Percentiles rank a stretch among this genome's conserved stretches.
Evolutionary conservation across 2,329 filamentous ascomycete species (phyloP).

Genomic region (Aphanoascus verrucosus): DNA sequence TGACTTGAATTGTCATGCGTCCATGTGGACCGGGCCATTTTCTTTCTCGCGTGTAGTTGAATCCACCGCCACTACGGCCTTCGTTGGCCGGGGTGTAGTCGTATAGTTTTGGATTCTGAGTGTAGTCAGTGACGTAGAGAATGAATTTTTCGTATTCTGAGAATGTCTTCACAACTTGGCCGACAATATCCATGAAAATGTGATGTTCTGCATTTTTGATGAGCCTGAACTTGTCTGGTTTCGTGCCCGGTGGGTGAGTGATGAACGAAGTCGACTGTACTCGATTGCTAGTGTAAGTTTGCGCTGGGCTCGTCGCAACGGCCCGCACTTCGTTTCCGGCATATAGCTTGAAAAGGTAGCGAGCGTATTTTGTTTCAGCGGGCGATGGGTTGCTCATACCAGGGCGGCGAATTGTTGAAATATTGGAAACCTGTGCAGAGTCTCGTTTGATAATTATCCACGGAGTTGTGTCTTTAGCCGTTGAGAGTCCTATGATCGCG

Average conservation of each 20-base stretch:
- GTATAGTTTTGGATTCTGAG: slow-evolving; percentile 55
- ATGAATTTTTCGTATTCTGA: slow-evolving; percentile 41
- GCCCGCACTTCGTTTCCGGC: not conserved
- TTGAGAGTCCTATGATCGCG: slow-evolving; percentile 1
- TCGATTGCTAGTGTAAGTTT: not conserved
- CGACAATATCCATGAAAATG: slow-evolving; percentile 59
- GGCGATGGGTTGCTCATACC: not conserved
- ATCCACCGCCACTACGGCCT: slow-evolving; percentile 44
- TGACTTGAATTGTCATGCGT: slow-evolving; percentile 59
- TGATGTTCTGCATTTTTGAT: slow-evolving; percentile 51
- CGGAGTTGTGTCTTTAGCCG: not conserved
- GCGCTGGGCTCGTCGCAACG: not conserved
- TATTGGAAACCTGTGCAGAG: not conserved
- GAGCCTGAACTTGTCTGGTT: slow-evolving; percentile 46
- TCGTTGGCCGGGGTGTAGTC: slow-evolving; percentile 39
- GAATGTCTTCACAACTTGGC: slow-evolving; percentile 55
- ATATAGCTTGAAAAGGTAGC: not conserved
- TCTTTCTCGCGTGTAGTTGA: slow-evolving; percentile 41
- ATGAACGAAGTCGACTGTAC: not conserved
- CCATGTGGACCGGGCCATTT: slow-evolving; percentile 66
- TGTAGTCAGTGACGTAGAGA: slow-evolving; percentile 76
- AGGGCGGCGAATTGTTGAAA: not conserved
- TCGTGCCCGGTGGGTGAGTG: not conserved
- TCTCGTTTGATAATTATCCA: slow-evolving; percentile 5
- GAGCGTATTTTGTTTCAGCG: slow-evolving; percentile 2